Base-by-base conservation (phyloP, 345 rosid genomes). In the Linum lewisii region DNA sequence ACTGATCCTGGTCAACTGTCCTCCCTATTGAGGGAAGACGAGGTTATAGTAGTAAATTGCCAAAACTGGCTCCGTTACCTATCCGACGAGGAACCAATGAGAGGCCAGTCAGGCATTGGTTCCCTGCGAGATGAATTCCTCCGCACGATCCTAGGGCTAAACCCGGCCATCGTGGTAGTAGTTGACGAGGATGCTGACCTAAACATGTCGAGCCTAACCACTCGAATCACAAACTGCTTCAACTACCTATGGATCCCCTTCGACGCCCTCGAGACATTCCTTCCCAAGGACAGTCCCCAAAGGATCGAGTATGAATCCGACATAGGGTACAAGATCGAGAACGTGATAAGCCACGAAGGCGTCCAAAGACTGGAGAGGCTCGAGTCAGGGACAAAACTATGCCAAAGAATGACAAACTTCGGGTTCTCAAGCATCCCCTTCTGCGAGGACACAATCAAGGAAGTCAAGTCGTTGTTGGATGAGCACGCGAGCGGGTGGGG, bases 401-500 rank as follows among this genome's bases (percentile, higher is more conserved):
- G 58, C 11, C 77, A 82, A 25, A 75, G 88, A 64, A 80, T 85
- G 88, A 82, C 47, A 51, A 79, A 72, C 18, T 65, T 65, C 0
- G 84, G 83, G 0, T 85, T 79, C 38, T 53, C 26, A 5, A 61
- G 79, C n/a, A 53, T 77, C 21, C 73, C 81, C 15, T 80, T 81
- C 24, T 32, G 81, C n/a, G 92, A 82, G 52, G 86, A 79, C 58
- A 85, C 86, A 0, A 25, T 77, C 5, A 58, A 38, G 22, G 86
- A 82, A 63, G 80, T 85, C 14, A 85, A 69, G 62, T 72, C 63
- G 2, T 34, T 85, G 76, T 66, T 85, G 21, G 88, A 85, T 57
- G 83, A 85, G 52, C 87, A 85, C 58, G 82, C 87, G 3, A 70
- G 88, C 15, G 87, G 92, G 0, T 85, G 88, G 92, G 92, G 92